Evolutionary conservation across 2,329 filamentous ascomycete genomes (phyloP), one percentile per base, ranked within the genome.

Genomic region (Alternaria conjuncta): DNA sequence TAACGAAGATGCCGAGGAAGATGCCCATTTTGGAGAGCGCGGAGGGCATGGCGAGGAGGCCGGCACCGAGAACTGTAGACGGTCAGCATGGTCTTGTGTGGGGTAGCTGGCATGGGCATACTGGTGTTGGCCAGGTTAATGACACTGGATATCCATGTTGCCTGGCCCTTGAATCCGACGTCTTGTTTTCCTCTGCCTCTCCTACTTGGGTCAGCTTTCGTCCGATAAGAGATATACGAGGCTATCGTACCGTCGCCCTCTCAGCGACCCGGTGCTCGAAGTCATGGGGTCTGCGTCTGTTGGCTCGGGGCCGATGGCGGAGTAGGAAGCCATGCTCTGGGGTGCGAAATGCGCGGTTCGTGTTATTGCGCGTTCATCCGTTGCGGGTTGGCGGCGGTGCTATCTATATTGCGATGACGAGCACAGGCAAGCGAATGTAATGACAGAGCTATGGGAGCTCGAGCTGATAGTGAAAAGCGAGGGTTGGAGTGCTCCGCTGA

Each of bases 101-200:
- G 5, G 26, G n/a, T 6, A 25, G 23, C 9, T 6, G 10, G n/a
- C 2, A 23, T 58, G 74, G 69, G 44, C 88, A 63, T 86, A 96
- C 93, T 99, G 18, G 96, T 99, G 81, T 99, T 99, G 68, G 98
- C 86, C 68, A 99, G 85, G 80, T 99, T 99, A 82, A 98, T 91
- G 70, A 96, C 91, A 78, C 94, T 97, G 83, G 94, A 97, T 57
- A 91, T 80, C 89, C 92, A 97, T 71, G 92, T 92, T 71, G 96
- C 96, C 76, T 94, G 88, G 58, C 96, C 94, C 64, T 81, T 81
- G 45, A 82, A 77, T 55, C 91, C 91, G 60, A 86, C 87, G 80
- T 92, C 89, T 82, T 94, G 94, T 73, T 90, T 89, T 67, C 86
- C 87, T 75, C 89, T 82, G 25, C 80, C 84, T 71, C 86, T 83